Conservation (phyloP, 257 asterid species). For the Scutellaria minor region DNA sequence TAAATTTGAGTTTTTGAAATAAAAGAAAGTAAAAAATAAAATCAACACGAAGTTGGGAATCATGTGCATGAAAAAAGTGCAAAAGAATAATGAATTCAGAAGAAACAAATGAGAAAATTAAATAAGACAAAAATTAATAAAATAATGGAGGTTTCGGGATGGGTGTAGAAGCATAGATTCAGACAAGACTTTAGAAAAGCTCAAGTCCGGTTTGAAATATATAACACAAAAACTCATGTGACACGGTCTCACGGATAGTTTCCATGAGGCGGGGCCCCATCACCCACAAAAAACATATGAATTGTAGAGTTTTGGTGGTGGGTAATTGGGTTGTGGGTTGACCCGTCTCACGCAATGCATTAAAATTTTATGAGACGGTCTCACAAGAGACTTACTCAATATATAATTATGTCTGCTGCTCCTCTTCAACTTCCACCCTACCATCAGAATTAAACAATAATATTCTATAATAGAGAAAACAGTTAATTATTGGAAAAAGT, state of each 20-base stretch:
- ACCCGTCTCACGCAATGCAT: no score
- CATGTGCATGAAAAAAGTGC: background rate
- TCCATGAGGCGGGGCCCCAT: no score
- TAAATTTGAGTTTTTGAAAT: no score
- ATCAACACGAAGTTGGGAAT: background rate
- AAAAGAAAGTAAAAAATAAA: background rate
- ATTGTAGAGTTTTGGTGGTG: no score
- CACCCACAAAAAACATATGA: no score
- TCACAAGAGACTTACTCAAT: no score
- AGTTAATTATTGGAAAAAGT: no score
- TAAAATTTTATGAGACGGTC: no score
- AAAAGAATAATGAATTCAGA: background rate
- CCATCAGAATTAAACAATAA: background rate
- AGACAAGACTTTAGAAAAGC: conserved; percentile 15
- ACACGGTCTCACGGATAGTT: no score
- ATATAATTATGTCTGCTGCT: conserved; percentile 19
- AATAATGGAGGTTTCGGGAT: conserved; percentile 38
- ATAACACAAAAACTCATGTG: no score
- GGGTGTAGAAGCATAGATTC: conserved; percentile 38
- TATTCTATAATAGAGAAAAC: background rate
- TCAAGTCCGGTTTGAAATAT: background rate
- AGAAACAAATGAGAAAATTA: background rate
- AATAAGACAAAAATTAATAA: background rate
- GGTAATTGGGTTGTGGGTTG: no score
- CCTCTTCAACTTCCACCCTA: background rate